Base-by-base conservation (phyloP, 2,329 filamentous ascomycete species). In the Scedosporium apiospermum region DNA sequence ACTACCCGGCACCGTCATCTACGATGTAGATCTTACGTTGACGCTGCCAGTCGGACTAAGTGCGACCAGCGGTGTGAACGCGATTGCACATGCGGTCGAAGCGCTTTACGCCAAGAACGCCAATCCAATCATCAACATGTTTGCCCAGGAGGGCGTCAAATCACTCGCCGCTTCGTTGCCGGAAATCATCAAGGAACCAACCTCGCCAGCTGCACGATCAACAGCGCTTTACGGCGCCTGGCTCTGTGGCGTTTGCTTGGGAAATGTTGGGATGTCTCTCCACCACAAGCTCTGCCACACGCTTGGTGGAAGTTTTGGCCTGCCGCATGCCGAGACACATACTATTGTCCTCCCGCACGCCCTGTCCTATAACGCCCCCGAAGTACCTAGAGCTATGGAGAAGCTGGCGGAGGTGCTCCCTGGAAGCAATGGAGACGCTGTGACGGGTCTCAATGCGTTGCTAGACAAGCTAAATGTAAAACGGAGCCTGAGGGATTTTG, bases 261-360 rank as follows among this genome's bases (percentile, higher is more conserved):
- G 84, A 5, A 80, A 75, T 63, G 82, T 84, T 2, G 79, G 79
- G 61, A 88, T 88, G 83, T 79, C 83, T 2, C 77, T 88, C 14
- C 86, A 88, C 68, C 86, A 88, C 72, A 89, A 88, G 69, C 78
- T 89, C 1, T 88, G 85, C 72, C 86, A 88, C 68, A 83, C 82
- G 0, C 75, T 88, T 1, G 86, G 85, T 26, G 86, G 86, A 6
- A 82, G 77, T 66, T 86, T 88, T 71, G 80, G 82, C 65, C 76
- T 89, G 6, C 84, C 86, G 0, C 85, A 89, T 64, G 83, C 85
- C 1, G 84, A 88, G 69, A 88, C 85, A 0, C 86, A 88, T 67
- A 84, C 84, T 0, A 80, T 84, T 38, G 78, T 88, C 1, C 74
- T 88, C 6, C 84, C 85, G 0, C 85, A 88, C 67, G 82, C 83